Evolutionary conservation across 345 rosid species (phyloP).

Genomic region (Brassica incana): DNA sequence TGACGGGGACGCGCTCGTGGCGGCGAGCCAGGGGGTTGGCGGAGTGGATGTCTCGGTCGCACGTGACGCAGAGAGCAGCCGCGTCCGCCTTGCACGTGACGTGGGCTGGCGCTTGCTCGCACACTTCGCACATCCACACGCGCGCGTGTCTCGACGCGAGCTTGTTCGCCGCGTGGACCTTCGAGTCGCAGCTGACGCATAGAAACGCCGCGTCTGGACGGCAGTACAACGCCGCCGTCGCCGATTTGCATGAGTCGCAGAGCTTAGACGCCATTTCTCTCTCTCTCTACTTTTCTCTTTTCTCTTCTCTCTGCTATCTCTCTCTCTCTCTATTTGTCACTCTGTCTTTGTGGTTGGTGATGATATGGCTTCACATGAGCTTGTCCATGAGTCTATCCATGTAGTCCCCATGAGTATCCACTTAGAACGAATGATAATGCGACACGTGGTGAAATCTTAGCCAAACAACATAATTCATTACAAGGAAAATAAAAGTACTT

Average conservation of each 20-base stretch:
- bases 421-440: conserved; percentile 4
- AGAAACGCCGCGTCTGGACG: conserved; percentile 92
- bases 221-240: conserved; percentile 81
- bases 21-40: conserved; percentile 92
- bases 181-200: conserved; percentile 77
- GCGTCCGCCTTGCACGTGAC: conserved; percentile 99
- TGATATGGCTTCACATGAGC: conserved; percentile 38
- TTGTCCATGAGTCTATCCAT: conserved; percentile 48
- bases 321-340: conserved; percentile 12
- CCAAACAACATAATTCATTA: conserved; percentile 40
- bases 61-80: conserved; percentile 87
- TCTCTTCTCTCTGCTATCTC: neutral
- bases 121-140: conserved; percentile 89
- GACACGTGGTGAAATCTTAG: conserved; percentile 62
- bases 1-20: conserved; percentile 84
- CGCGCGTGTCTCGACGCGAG: conserved; percentile 96
- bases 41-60: conserved; percentile 97
- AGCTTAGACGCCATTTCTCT: conserved; percentile 75
- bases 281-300: neutral
- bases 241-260: conserved; percentile 94
- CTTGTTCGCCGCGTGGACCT: conserved; percentile 90
- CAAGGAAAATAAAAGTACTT: neutral
- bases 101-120: conserved; percentile 97
- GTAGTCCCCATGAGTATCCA: conserved; percentile 60
- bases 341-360: conserved; percentile 38